Percentiles rank a stretch among this genome's conserved stretches.
Conservation (phyloP, 129 eudicot genomes). For the Centaurea solstitialis region DNA sequence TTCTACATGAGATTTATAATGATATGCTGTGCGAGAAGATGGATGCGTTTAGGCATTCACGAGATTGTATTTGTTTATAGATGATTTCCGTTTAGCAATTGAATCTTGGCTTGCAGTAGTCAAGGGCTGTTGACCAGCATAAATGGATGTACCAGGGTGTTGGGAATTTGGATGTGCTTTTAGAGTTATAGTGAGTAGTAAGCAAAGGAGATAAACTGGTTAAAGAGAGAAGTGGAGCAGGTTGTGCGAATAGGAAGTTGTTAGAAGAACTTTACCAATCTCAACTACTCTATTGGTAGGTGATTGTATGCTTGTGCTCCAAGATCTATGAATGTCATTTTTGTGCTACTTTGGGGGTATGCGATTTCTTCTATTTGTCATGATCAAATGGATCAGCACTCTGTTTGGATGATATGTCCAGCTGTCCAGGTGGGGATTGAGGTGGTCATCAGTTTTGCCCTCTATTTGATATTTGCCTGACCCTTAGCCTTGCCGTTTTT, state of each 20-base stretch:
- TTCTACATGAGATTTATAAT: background rate
- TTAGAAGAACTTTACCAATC: background rate
- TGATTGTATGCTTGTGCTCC: background rate
- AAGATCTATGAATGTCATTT: background rate
- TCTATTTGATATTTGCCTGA: background rate
- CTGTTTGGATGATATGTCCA: background rate
- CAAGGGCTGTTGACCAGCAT: background rate
- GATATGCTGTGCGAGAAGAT: background rate
- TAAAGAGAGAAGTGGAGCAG: background rate
- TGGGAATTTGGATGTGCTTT: background rate
- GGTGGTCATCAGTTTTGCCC: background rate
- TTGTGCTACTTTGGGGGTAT: background rate
- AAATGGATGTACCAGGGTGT: background rate
- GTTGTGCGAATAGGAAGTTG: background rate
- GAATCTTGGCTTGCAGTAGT: background rate
- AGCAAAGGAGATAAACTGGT: background rate
- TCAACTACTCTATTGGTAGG: background rate
- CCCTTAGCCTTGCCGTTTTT: background rate
- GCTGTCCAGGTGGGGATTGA: background rate
- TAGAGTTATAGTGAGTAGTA: background rate
- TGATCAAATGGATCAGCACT: background rate
- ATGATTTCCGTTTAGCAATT: background rate
- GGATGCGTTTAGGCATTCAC: background rate
- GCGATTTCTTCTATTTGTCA: background rate
- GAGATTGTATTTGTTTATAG: background rate